Evolutionary conservation across 2,329 filamentous ascomycete species (phyloP).

Genomic region (Pseudocercospora fijiensis): DNA sequence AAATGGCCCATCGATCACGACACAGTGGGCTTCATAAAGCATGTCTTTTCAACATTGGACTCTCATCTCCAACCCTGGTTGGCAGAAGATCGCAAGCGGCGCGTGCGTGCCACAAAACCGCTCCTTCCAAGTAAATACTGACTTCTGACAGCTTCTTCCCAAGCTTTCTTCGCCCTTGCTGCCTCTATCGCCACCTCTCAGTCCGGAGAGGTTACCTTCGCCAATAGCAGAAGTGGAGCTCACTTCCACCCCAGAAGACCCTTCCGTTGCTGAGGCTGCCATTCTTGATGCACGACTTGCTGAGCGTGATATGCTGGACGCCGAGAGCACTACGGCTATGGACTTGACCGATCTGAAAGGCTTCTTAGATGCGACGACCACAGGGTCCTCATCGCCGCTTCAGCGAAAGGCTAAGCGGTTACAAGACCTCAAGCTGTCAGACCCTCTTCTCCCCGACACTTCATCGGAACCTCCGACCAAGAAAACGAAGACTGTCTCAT

Average conservation of each 20-base stretch:
- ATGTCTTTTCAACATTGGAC: slow-evolving; percentile 31
- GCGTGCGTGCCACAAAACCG: slow-evolving; percentile 10
- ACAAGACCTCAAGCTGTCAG: slow-evolving; percentile 47
- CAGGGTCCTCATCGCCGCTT: slow-evolving; percentile 28
- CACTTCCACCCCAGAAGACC: slow-evolving; percentile 32
- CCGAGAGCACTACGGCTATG: slow-evolving; percentile 22
- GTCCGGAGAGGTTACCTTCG: slow-evolving; percentile 34
- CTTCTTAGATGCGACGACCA: not conserved
- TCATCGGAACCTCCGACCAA: slow-evolving; percentile 40
- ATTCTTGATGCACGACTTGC: slow-evolving; percentile 35
- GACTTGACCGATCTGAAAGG: not conserved
- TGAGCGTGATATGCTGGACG: slow-evolving; percentile 29
- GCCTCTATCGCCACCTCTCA: slow-evolving; percentile 44
- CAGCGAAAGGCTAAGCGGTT: slow-evolving; percentile 39
- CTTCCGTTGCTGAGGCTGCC: slow-evolving; percentile 31
- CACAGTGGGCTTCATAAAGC: slow-evolving; percentile 40
- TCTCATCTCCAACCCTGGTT: slow-evolving; percentile 16
- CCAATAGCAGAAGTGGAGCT: slow-evolving; percentile 34
- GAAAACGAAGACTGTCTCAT: slow-evolving; percentile 44
- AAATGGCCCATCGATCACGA: slow-evolving; percentile 43
- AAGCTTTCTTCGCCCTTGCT: slow-evolving; percentile 50
- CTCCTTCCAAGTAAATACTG: slow-evolving; percentile 7
- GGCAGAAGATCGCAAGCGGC: slow-evolving; percentile 32
- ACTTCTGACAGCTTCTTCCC: slow-evolving; percentile 35
- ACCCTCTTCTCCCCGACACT: slow-evolving; percentile 45